These are phyloP conservation scores for Fusarium tanahbumbuense DNA, from an alignment of 2,329 filamentous ascomycete genomes.

Conservation along the genomic window DNA sequence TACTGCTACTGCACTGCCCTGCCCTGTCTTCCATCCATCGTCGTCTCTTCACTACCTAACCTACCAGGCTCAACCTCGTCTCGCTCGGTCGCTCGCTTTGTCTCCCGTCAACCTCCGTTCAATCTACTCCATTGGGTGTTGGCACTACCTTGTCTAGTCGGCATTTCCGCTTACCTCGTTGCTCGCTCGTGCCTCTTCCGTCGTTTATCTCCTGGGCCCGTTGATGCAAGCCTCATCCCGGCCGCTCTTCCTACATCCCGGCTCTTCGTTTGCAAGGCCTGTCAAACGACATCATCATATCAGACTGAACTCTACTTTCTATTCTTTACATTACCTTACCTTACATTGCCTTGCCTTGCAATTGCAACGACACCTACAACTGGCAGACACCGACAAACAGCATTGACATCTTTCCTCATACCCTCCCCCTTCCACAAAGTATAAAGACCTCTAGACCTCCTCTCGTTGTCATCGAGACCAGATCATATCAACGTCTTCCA, in stretches of 20 bases:
- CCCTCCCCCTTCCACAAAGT: slow-evolving; percentile 18
- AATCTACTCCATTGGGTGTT: slow-evolving; percentile 40
- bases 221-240: slow-evolving; percentile 40
- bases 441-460: slow-evolving; percentile 36
- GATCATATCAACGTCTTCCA: slow-evolving; percentile 13
- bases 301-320: slow-evolving; percentile 19
- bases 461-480: slow-evolving; percentile 6
- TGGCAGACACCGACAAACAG: background rate
- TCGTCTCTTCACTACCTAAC: background rate
- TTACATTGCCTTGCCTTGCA: slow-evolving; percentile 11
- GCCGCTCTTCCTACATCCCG: slow-evolving; percentile 32
- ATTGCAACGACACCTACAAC: slow-evolving; percentile 23
- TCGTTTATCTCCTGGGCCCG: slow-evolving; percentile 42
- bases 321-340: slow-evolving; percentile 15
- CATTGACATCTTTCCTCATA: slow-evolving; percentile 15
- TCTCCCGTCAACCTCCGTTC: slow-evolving; percentile 42
- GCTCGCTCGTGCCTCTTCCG: slow-evolving; percentile 39
- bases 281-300: slow-evolving; percentile 40
- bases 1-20: background rate
- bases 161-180: slow-evolving; percentile 40
- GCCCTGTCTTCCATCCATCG: slow-evolving; percentile 4
- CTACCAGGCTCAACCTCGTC: slow-evolving; percentile 22
- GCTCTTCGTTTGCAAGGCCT: slow-evolving; percentile 34
- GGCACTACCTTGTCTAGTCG: slow-evolving; percentile 38
- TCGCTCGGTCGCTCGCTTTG: slow-evolving; percentile 38